A percentile compares a stretch with the other conserved stretches of the same genome.
Conservation (phyloP, 306 rosid species). For the Prunus armeniaca region DNA sequence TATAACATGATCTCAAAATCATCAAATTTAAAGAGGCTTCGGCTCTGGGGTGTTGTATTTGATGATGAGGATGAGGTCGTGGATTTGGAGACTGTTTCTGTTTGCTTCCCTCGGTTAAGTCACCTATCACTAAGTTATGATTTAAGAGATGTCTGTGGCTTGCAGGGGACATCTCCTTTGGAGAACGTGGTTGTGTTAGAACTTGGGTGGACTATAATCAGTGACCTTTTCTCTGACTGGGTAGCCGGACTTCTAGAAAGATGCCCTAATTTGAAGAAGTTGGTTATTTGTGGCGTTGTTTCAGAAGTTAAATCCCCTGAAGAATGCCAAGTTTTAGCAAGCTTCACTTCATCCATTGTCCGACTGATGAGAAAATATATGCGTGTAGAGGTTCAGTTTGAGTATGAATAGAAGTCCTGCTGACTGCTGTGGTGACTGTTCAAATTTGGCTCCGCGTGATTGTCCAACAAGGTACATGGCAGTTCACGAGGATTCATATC, state of each 20-base stretch:
- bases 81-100: slow-evolving; percentile 62
- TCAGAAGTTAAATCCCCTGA: slow-evolving; percentile 59
- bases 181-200: slow-evolving; percentile 64
- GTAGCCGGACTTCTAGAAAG: slow-evolving; percentile 65
- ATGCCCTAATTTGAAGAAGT: slow-evolving; percentile 65
- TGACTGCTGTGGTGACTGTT: neutral
- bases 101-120: slow-evolving; percentile 54
- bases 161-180: slow-evolving; percentile 63
- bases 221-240: slow-evolving; percentile 72
- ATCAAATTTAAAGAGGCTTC: slow-evolving; percentile 49
- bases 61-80: slow-evolving; percentile 67
- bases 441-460: slow-evolving; percentile 2
- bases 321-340: slow-evolving; percentile 59
- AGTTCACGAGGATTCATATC: neutral
- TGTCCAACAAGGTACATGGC: slow-evolving; percentile 19
- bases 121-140: slow-evolving; percentile 63
- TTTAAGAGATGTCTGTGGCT: slow-evolving; percentile 57
- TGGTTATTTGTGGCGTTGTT: slow-evolving; percentile 64
- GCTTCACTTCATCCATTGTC: slow-evolving; percentile 55
- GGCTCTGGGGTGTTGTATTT: slow-evolving; percentile 67
- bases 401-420: slow-evolving; percentile 43
- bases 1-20: slow-evolving; percentile 72
- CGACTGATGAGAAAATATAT: slow-evolving; percentile 59
- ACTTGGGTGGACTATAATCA: slow-evolving; percentile 77
- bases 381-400: slow-evolving; percentile 54